These are phyloP conservation scores for Teunomyces pallodes DNA, from an alignment of 805 yeast genomes.

Conservation along the genomic window DNA sequence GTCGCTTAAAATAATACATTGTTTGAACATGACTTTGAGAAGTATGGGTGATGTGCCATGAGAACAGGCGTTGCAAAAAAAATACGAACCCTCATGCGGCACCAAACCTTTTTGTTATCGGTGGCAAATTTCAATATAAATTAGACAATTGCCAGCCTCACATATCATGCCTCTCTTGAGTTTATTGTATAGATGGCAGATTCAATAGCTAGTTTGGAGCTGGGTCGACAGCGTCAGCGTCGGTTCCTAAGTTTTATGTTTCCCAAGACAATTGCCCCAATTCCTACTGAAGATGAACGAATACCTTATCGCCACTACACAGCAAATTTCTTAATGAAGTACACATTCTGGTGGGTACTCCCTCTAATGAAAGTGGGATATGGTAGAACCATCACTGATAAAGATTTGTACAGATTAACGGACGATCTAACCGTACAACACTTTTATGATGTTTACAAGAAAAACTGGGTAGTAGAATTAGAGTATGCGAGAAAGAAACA, in stretches of 20 bases:
- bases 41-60: too few relatives aligned
- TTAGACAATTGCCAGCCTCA: neutral
- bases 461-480: neutral
- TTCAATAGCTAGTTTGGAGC: neutral
- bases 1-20: too few relatives aligned
- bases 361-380: constrained; percentile 7
- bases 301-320: constrained; percentile 40
- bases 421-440: constrained; percentile 5
- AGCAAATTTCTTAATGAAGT: constrained; percentile 30
- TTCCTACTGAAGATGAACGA: constrained; percentile 53
- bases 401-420: constrained; percentile 6
- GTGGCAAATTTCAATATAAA: neutral
- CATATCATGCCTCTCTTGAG: neutral
- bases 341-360: constrained; percentile 15
- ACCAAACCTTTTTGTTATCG: too few relatives aligned
- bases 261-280: constrained; percentile 42
- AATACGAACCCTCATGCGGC: too few relatives aligned
- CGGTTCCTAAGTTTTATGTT: constrained; percentile 33
- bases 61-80: too few relatives aligned
- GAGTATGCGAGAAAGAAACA: constrained; percentile 7
- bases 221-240: constrained; percentile 21
- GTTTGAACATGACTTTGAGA: too few relatives aligned
- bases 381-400: constrained; percentile 5
- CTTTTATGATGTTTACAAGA: neutral
- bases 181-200: neutral